A percentile compares a stretch with the other conserved stretches of the same genome.
Conservation (phyloP, 495 filamentous ascomycete genomes). For the Venustampulla echinocandica region DNA sequence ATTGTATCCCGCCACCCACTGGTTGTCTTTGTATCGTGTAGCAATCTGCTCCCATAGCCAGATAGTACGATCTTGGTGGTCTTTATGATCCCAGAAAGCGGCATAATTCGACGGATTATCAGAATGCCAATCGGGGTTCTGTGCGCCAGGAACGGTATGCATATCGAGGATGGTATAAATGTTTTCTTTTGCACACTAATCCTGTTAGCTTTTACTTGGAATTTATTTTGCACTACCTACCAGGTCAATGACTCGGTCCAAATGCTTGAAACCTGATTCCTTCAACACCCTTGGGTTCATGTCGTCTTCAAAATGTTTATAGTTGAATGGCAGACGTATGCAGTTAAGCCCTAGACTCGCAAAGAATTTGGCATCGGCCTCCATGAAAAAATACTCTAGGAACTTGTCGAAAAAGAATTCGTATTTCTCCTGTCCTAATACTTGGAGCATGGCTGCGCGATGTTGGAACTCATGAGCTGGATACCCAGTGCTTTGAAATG, state of each 20-base stretch:
- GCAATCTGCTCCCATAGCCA: slow-evolving; percentile 54
- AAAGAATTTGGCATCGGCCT: slow-evolving; percentile 52
- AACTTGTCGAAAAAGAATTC: slow-evolving; percentile 43
- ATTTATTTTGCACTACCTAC: too few species aligned
- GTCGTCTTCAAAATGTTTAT: slow-evolving; percentile 57
- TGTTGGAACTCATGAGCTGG: slow-evolving; percentile 51
- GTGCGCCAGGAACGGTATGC: slow-evolving; percentile 55
- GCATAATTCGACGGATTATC: slow-evolving; percentile 47
- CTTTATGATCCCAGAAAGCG: slow-evolving; percentile 55
- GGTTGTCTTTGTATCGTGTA: slow-evolving; percentile 45
- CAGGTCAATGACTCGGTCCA: slow-evolving; percentile 52
- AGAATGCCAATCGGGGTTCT: slow-evolving; percentile 59
- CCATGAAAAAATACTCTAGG: slow-evolving; percentile 56
- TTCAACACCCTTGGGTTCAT: slow-evolving; percentile 52
- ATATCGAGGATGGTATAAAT: slow-evolving; percentile 58
- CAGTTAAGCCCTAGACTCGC: slow-evolving; percentile 51
- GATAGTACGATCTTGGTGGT: slow-evolving; percentile 51
- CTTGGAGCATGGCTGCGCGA: slow-evolving; percentile 44
- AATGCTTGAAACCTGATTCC: slow-evolving; percentile 44
- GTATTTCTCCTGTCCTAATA: slow-evolving; percentile 41
- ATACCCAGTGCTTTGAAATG: too few species aligned
- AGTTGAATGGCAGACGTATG: slow-evolving; percentile 56
- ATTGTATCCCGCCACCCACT: slow-evolving; percentile 54
- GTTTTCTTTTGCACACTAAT: slow-evolving; percentile 44
- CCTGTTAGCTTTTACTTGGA: too few species aligned